These are phyloP conservation scores for Saturnispora sekii DNA, from an alignment of 805 yeast genomes.

Conservation along the genomic window DNA sequence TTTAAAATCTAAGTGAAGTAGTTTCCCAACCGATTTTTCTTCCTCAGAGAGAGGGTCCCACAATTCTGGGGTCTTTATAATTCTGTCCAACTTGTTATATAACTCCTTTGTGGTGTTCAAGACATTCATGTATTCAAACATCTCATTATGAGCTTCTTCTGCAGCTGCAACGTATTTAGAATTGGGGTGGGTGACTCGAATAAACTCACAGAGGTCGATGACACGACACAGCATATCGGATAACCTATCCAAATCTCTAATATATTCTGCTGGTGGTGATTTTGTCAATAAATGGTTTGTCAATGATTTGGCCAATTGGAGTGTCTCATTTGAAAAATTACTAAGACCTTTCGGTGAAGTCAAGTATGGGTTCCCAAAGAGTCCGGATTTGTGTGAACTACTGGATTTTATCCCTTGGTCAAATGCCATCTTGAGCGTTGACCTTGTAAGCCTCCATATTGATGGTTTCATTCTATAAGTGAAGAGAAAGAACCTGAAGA, in stretches of 20 bases:
- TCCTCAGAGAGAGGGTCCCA: conserved; percentile 45
- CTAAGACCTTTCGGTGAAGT: conserved; percentile 61
- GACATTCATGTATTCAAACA: conserved; percentile 91
- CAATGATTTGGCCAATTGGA: conserved; percentile 54
- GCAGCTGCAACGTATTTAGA: conserved; percentile 65
- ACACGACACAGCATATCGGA: conserved; percentile 87
- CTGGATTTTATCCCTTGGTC: conserved; percentile 7
- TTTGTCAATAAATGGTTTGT: conserved; percentile 46
- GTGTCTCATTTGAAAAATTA: conserved; percentile 55
- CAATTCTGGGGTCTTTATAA: conserved; percentile 32
- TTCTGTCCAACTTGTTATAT: conserved; percentile 48
- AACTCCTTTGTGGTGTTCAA: conserved; percentile 76
- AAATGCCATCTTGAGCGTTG: conserved; percentile 3
- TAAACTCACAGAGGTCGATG: conserved; percentile 87
- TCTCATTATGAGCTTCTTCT: conserved; percentile 73
- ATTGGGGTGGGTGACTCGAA: conserved; percentile 81
- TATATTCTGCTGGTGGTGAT: conserved; percentile 34
- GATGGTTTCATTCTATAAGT: conserved; percentile 5
- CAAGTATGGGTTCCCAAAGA: conserved; percentile 66
- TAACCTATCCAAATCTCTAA: conserved; percentile 66
- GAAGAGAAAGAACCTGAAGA: neutral
- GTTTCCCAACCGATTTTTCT: conserved; percentile 73
- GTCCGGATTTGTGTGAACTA: conserved; percentile 36
- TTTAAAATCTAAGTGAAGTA: conserved; percentile 75
- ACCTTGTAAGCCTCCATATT: conserved; percentile 1